Evolutionary conservation across 1,139 yeast species (phyloP), one percentile per base, ranked within the genome.

Genomic region (Magnusiomyces suaveolens): DNA sequence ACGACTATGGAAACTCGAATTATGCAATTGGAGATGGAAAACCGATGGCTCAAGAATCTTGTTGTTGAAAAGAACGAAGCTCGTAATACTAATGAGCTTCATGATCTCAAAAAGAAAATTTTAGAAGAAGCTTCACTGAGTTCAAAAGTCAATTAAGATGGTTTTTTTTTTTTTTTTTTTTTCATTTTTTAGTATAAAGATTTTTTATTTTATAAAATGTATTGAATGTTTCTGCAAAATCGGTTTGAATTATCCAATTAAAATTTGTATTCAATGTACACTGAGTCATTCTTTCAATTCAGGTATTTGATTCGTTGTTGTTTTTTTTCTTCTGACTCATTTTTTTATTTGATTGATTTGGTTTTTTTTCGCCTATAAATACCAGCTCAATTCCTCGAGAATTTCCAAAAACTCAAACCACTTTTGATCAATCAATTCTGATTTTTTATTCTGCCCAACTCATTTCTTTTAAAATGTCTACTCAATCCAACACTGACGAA

Each of bases 21-120:
- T 48, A 75, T 75, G 66, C 87, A 87, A 68, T 68, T 84, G 59
- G 94, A 87, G 69, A 82, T 85, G 84, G 96, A 88, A 70, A 88
- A 88, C 73, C 80, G 81, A 64, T 77, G 92, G 71, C 75, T 88
- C 59, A 78, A 84, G 66, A 84, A 83, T 64, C 74, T 88, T 59
- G 89, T 88, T 25, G 82, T 83, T 43, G 92, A 85, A 64, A 83
- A 71, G 64, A 72, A 70, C 60, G 72, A 78, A 65, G 72, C 72
- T 20, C 62, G 73, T 20, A 71, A 69, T 52, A 59, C 62, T 29
- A 53, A 64, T 14, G 64, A 68, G 16, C 62, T 71, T 26, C 52
- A 61, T 50, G 62, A 60, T 39, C 62, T 66, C 66, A 64, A 66
- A 59, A 62, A 63, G 50, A 56, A 63, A 54, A 60, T 61, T 23